These are phyloP conservation scores for Selaginella moellendorffii DNA, from an alignment of 75 land plant species.

Conservation along the genomic window DNA sequence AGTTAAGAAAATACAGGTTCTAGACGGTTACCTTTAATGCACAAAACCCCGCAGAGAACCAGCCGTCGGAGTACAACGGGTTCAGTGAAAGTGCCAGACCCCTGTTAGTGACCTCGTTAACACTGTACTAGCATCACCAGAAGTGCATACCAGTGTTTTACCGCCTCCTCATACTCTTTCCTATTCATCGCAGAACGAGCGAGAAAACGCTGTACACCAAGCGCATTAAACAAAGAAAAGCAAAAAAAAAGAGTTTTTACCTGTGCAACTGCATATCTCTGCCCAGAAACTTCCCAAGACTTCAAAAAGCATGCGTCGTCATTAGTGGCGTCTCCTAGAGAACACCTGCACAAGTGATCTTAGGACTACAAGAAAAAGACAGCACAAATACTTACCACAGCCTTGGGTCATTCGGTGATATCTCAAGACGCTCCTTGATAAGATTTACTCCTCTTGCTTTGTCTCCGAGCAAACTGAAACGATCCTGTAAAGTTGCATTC, in stretches of 20 bases:
- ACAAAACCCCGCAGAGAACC: constrained; percentile 98
- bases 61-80: constrained; percentile 91
- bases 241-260: constrained; percentile 24
- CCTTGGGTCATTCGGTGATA: constrained; percentile 61
- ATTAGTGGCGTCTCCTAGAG: constrained; percentile 81
- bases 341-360: constrained; percentile 39
- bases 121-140: neutral
- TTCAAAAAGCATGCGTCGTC: constrained; percentile 58
- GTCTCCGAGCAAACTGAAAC: constrained; percentile 53
- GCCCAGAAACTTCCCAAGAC: constrained; percentile 80
- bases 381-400: constrained; percentile 60
- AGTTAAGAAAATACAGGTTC: no score
- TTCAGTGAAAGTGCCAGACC: constrained; percentile 82
- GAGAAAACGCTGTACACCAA: constrained; percentile 47
- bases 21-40: constrained; percentile 81
- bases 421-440: constrained; percentile 46
- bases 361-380: no score
- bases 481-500: neutral
- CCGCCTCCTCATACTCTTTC: constrained; percentile 59
- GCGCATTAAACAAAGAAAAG: neutral
- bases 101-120: constrained; percentile 24
- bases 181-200: constrained; percentile 77
- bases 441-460: constrained; percentile 79
- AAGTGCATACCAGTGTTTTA: constrained; percentile 51
- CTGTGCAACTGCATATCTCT: constrained; percentile 72